Evolutionary conservation across 495 filamentous ascomycete species (phyloP).

Genomic region (Tetracladium setigerum): DNA sequence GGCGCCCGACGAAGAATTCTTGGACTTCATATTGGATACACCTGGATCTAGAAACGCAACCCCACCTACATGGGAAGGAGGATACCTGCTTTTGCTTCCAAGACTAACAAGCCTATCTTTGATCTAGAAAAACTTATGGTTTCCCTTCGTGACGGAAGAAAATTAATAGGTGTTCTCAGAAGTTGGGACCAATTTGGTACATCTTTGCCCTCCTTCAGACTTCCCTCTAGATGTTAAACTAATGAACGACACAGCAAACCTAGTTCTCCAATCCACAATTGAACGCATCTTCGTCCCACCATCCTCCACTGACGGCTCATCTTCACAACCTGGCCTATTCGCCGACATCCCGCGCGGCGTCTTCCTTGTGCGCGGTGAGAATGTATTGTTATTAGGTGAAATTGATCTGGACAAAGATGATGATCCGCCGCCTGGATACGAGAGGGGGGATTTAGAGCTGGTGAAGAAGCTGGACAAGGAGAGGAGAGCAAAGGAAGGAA

Average conservation of each 20-base stretch:
- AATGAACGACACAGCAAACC: slow-evolving; percentile 57
- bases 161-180: slow-evolving; percentile 83
- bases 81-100: slow-evolving; percentile 3
- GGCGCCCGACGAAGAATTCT: background rate
- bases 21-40: slow-evolving; percentile 1
- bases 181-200: slow-evolving; percentile 98
- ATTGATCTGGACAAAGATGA: slow-evolving; percentile 96
- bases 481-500: slow-evolving; percentile 65
- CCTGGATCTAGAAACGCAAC: background rate
- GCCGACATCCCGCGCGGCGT: slow-evolving; percentile 76
- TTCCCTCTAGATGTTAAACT: background rate
- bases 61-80: background rate
- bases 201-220: slow-evolving; percentile 10
- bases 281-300: slow-evolving; percentile 62
- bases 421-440: slow-evolving; percentile 63
- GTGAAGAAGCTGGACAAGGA: slow-evolving; percentile 68
- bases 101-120: background rate
- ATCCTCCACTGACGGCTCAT: slow-evolving; percentile 14
- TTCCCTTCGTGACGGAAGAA: slow-evolving; percentile 83
- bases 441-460: slow-evolving; percentile 56
- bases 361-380: slow-evolving; percentile 88
- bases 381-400: slow-evolving; percentile 85
- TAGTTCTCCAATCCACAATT: slow-evolving; percentile 85
- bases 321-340: slow-evolving; percentile 46
- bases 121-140: slow-evolving; percentile 85